Base-by-base conservation (phyloP, 2,329 filamentous ascomycete species). In the Colletotrichum gloeosporioides region DNA sequence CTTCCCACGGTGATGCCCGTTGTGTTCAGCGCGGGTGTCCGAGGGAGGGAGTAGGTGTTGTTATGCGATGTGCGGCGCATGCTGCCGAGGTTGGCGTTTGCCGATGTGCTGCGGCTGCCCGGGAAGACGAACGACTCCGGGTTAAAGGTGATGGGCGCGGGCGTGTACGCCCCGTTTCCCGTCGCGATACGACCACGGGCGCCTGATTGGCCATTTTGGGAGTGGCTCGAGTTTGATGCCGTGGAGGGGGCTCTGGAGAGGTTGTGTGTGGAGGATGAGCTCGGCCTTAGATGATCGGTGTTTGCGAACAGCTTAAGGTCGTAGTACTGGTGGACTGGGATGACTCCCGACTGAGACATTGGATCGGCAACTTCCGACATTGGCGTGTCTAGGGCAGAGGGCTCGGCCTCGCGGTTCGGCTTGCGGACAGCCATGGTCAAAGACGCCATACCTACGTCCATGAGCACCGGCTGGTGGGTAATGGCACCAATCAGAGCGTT, bases 401-500 rank as follows among this genome's bases (percentile, higher is more conserved):
- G 81, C 36, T 81, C 76, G 36, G 84, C 76, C 12, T 83, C 80
- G 29, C 86, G 86, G 34, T 83, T 84, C 1, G 87, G 85, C 75
- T 92, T 93, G 66, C 93, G 90, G 18, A 93, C 90, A 6, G 96
- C 96, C 93, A 98, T 94, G 2, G 96, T 98, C 65, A 99, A 89
- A 5, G 96, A 98, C 1, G 96, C 95, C 86, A 98, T 95, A 32
- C 93, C 94, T 18, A 99, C 94, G 82, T 99, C 96, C 81, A 98
- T 92, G 16, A 99, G 89, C 0, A 98, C 96, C 0, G 97, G 96
- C 81, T 98, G 95, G 76, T 96, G 95, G 1, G 96, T 98, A 78
- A 99, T 91, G 31, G 96, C 96, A 15, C 96, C 96, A 77, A 99
- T 96, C 61, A 99, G 86, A 4, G 97, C 97, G 86, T 99, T 99